phyloP scores from a whole-genome alignment of 805 yeast species.

The Kodamaea nitidulidarum region DNA sequence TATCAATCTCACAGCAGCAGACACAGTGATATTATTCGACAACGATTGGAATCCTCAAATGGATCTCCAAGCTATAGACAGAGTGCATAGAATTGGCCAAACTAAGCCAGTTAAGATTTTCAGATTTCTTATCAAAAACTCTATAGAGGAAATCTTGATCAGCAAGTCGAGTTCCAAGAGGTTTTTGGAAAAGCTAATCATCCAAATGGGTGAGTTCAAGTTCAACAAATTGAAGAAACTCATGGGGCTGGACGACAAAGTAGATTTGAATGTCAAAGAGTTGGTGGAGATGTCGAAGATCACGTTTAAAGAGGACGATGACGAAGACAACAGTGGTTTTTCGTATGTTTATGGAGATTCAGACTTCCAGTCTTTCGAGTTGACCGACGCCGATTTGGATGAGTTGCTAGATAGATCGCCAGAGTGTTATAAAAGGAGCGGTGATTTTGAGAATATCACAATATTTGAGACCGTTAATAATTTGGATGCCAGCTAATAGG shows the following conservation, averaged over 20 bases:
- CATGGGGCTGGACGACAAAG: conserved; percentile 16
- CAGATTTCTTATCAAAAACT: conserved; percentile 69
- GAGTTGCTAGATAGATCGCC: conserved; percentile 49
- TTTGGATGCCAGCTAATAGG: conserved; percentile 2
- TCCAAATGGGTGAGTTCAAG: conserved; percentile 38
- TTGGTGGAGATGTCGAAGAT: conserved; percentile 9
- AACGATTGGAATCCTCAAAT: conserved; percentile 98
- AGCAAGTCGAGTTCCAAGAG: conserved; percentile 79
- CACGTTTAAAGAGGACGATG: conserved; percentile 7
- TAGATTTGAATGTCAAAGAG: conserved; percentile 14
- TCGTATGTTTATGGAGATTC: background rate
- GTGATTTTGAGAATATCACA: conserved; percentile 27
- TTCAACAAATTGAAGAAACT: conserved; percentile 24
- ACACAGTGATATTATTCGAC: conserved; percentile 84
- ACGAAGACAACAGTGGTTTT: conserved; percentile 5
- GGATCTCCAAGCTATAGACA: conserved; percentile 92
- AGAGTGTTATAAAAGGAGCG: conserved; percentile 35
- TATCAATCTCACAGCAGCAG: conserved; percentile 79
- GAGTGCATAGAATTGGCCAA: conserved; percentile 94
- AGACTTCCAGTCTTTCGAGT: conserved; percentile 3
- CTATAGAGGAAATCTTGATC: conserved; percentile 79
- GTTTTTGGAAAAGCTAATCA: conserved; percentile 67
- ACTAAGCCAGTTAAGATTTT: conserved; percentile 75
- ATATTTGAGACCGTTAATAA: conserved; percentile 34
- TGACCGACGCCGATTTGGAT: conserved; percentile 41